Conservation (phyloP, 257 asterid species). For the Parsonsia alboflavescens region DNA sequence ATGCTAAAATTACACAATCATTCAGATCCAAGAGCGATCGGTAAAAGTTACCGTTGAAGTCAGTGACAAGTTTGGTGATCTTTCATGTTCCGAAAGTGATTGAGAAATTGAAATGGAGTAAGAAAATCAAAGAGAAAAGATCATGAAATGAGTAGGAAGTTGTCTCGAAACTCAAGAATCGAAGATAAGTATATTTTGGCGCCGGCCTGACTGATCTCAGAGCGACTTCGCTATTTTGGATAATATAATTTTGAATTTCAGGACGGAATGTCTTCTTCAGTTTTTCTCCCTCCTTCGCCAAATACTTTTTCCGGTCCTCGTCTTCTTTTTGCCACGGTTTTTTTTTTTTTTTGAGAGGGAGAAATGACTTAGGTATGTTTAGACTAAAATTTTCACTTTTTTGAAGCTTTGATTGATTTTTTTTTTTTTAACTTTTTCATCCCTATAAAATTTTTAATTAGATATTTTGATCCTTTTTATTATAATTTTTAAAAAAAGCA, state of each 20-base stretch:
- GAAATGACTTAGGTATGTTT: too few species aligned
- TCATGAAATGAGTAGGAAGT: not conserved
- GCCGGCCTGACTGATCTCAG: conserved; percentile 39
- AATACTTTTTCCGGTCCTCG: too few species aligned
- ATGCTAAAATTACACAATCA: not conserved
- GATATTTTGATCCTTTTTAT: too few species aligned
- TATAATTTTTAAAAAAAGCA: too few species aligned
- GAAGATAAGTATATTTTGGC: conserved; percentile 23
- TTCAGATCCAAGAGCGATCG: conserved; percentile 17
- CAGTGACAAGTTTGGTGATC: not conserved
- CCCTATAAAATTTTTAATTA: too few species aligned
- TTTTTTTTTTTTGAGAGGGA: too few species aligned
- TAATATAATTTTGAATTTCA: conserved; percentile 27
- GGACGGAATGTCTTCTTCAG: too few species aligned
- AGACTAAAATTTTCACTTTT: too few species aligned
- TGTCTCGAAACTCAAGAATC: not conserved
- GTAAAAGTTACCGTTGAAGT: conserved; percentile 23
- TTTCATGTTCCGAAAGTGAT: not conserved
- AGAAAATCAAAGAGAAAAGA: not conserved
- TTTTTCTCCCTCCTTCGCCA: not conserved
- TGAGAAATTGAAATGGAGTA: not conserved
- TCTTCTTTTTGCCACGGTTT: too few species aligned
- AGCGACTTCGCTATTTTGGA: conserved; percentile 10
- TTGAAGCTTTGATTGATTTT: too few species aligned
- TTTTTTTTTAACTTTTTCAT: too few species aligned